phyloP scores from a whole-genome alignment of 495 filamentous ascomycete genomes.

The Haplographium delicatum region DNA sequence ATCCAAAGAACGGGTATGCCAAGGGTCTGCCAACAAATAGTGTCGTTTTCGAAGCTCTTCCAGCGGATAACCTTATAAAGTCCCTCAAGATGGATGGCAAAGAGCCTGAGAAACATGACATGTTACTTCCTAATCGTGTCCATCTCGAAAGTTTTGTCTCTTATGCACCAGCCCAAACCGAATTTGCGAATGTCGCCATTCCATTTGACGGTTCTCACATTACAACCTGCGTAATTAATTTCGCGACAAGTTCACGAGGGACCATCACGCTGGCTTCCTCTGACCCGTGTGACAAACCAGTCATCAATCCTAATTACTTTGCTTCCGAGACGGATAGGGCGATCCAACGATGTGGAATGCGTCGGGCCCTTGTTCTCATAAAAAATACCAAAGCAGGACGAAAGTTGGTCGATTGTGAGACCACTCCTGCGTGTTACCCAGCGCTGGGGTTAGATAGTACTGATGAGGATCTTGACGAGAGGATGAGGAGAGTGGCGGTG shows the following conservation, averaged over 20 bases:
- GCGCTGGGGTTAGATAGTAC: slow-evolving; percentile 29
- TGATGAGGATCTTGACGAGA: slow-evolving; percentile 40
- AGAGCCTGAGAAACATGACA: background rate
- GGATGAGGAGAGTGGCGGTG: slow-evolving; percentile 34
- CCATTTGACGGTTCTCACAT: slow-evolving; percentile 37
- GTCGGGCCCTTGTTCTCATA: slow-evolving; percentile 44
- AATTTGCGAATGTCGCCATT: slow-evolving; percentile 17
- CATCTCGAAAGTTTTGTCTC: background rate
- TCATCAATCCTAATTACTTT: slow-evolving; percentile 44
- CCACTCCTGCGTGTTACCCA: slow-evolving; percentile 39
- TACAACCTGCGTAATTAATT: slow-evolving; percentile 26
- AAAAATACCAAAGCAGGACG: slow-evolving; percentile 36
- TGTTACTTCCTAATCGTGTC: background rate
- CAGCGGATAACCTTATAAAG: background rate
- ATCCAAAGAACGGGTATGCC: background rate
- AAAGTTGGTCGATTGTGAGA: slow-evolving; percentile 40
- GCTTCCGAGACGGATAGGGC: slow-evolving; percentile 36
- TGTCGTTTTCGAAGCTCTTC: background rate
- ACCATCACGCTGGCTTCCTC: slow-evolving; percentile 34
- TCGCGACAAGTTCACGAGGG: slow-evolving; percentile 34
- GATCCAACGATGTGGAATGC: slow-evolving; percentile 32
- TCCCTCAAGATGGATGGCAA: background rate
- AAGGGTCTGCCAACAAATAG: background rate
- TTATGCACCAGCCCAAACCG: background rate
- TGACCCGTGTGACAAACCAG: slow-evolving; percentile 32